Evolutionary conservation across 805 yeast genomes (phyloP), one percentile per base, ranked within the genome.

Genomic region (Candida coleopterorum): DNA sequence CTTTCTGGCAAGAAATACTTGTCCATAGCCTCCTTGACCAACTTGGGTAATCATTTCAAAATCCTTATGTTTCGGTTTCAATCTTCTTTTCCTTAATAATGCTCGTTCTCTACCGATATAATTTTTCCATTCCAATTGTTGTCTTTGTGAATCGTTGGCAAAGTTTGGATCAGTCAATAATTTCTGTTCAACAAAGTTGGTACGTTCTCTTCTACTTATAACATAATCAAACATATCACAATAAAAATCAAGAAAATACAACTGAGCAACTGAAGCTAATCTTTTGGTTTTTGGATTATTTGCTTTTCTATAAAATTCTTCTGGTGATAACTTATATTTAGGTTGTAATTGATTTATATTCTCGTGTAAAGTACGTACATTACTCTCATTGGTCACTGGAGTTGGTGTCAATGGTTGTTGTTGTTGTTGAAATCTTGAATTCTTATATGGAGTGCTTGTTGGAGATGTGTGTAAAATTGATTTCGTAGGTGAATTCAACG

Each of bases 11-110:
- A 93, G 66, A 52, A 86, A 93, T n/a, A 93, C 99, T 62, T 93
- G 97, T 17, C 99, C 99, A 55, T 93, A 93, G 3, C 99, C 99
- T 54, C 99, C 99, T 67, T 93, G 98, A 10, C 99, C 99, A 22
- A 93, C 97, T 65, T 93, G 98, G 1, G 99, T 93, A 47, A 93
- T 82, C 70, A 90, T 85, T 56, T 88, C 94, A 56, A 93, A 93
- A 60, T 93, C 98, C 49, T 89, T 89, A 55, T 89, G 93, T 56
- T 83, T 85, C 24, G 97, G 95, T 60, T 87, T 86, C 41, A 87
- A 71, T 55, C 99, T 76, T 54, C 97, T 76, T 56, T 87, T 87
- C 48, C 99, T 76, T 50, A 93, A 68, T 34, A 79, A 73, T 7
- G 86, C 86, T 30, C 94, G 72, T 60, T 93, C 99, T 38, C 90